A percentile compares a stretch with the other conserved stretches of the same genome.
Evolutionary conservation across 768 basidiomycete genomes (phyloP).

Genomic region (Clitopilus passeckerianus): DNA sequence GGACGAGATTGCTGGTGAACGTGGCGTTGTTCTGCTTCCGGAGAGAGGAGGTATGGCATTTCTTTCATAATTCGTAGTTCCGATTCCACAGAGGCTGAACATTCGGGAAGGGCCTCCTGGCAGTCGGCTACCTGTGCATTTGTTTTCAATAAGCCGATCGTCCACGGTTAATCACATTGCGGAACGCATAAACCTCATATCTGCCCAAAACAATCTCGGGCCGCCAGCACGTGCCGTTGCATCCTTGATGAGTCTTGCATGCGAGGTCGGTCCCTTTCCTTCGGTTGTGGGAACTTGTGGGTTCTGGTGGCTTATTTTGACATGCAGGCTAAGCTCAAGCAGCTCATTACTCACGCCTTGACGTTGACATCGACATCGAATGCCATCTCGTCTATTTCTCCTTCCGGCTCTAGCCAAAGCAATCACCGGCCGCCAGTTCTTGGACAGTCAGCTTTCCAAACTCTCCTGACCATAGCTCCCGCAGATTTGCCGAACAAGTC

Average conservation of each 20-base stretch:
- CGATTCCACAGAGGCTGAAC: background rate
- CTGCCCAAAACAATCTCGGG: slow-evolving; percentile 67
- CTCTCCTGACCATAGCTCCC: slow-evolving; percentile 72
- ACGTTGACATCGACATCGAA: slow-evolving; percentile 73
- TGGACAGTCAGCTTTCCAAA: slow-evolving; percentile 67
- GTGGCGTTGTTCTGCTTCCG: slow-evolving; percentile 56
- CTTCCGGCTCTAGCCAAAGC: slow-evolving; percentile 39
- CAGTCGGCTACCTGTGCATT: slow-evolving; percentile 63
- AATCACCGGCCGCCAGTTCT: slow-evolving; percentile 42
- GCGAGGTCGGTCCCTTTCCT: slow-evolving; percentile 50
- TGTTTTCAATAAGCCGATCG: slow-evolving; percentile 69
- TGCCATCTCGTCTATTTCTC: slow-evolving; percentile 70
- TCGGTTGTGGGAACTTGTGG: background rate
- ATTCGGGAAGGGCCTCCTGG: slow-evolving; percentile 56
- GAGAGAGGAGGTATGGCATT: slow-evolving; percentile 54
- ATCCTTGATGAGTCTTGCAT: slow-evolving; percentile 69
- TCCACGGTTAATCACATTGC: slow-evolving; percentile 74
- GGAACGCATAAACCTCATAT: slow-evolving; percentile 78
- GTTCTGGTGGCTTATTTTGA: slow-evolving; percentile 1
- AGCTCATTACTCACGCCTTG: slow-evolving; percentile 75
- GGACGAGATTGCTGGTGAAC: slow-evolving; percentile 70
- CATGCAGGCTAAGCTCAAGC: slow-evolving; percentile 72
- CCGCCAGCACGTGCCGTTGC: slow-evolving; percentile 60
- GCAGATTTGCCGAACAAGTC: slow-evolving; percentile 75
- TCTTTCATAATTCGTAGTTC: background rate